A percentile compares a stretch with the other conserved stretches of the same genome.
These are phyloP conservation scores for Camelina sativa DNA, from an alignment of 345 rosid species.

Conservation along the genomic window DNA sequence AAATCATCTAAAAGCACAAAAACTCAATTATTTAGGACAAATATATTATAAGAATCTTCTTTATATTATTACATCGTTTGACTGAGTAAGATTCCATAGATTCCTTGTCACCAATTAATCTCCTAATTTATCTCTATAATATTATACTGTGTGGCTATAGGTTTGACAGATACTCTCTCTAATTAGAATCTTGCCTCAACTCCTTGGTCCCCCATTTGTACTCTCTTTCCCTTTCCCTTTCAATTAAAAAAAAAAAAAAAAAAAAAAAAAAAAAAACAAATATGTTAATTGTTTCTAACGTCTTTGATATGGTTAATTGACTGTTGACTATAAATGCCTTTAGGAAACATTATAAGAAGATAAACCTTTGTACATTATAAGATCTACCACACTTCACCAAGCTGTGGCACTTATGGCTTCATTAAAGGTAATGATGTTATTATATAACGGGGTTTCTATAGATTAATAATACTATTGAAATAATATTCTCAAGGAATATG, in stretches of 20 bases:
- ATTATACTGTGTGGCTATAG: conserved; percentile 26
- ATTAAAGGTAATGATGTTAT: too few relatives aligned
- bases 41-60: conserved; percentile 33
- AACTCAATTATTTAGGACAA: conserved; percentile 38
- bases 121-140: not conserved
- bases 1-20: conserved; percentile 33
- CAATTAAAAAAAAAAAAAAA: not conserved
- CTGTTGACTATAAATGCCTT: too few relatives aligned
- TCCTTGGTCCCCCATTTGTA: conserved; percentile 36
- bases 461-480: too few relatives aligned
- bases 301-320: too few relatives aligned
- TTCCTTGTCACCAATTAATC: conserved; percentile 43
- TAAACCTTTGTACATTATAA: too few relatives aligned
- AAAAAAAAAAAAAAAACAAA: not conserved
- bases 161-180: conserved; percentile 36
- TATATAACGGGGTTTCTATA: too few relatives aligned
- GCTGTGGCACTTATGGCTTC: too few relatives aligned
- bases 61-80: conserved; percentile 31
- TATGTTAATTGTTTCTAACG: too few relatives aligned
- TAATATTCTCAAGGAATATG: too few relatives aligned
- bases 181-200: conserved; percentile 37
- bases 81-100: conserved; percentile 47
- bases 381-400: too few relatives aligned
- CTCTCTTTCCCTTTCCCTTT: conserved; percentile 16
- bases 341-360: too few relatives aligned